A percentile compares a stretch with the other conserved stretches of the same genome.
Conservation (phyloP, 495 filamentous ascomycete genomes). For the Pseudoneurospora amorphoporcata region DNA sequence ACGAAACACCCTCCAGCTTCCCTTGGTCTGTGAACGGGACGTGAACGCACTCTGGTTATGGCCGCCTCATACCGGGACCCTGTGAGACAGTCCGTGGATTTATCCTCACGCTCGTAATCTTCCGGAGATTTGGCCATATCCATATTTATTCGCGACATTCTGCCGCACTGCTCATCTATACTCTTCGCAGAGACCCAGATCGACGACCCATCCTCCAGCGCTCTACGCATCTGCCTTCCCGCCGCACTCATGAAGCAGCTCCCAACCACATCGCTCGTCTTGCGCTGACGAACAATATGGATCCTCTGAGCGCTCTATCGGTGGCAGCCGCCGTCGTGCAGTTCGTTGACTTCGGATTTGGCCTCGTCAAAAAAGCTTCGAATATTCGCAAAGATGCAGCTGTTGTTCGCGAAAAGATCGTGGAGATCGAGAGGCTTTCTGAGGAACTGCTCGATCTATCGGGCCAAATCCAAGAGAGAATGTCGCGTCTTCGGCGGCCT, state of each 20-base stretch:
- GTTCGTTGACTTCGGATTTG: not conserved
- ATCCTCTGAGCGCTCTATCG: conserved; percentile 4
- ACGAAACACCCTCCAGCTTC: not conserved
- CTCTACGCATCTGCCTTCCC: not conserved
- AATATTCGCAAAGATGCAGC: not conserved
- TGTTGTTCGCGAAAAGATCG: not conserved
- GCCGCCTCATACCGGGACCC: not conserved
- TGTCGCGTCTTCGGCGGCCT: not conserved
- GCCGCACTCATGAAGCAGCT: not conserved
- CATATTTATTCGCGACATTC: not conserved
- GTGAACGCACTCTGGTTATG: not conserved
- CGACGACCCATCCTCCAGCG: not conserved
- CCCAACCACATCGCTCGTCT: not conserved
- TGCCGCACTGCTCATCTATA: not conserved
- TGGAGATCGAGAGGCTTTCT: not conserved
- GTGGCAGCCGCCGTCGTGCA: not conserved
- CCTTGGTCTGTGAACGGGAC: not conserved
- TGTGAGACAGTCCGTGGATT: not conserved
- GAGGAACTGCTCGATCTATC: not conserved
- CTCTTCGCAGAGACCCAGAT: not conserved
- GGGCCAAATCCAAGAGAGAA: not conserved
- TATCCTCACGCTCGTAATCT: not conserved
- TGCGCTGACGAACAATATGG: not conserved
- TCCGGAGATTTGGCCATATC: not conserved
- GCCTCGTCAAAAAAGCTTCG: not conserved